Conservation (phyloP, 2,329 filamentous ascomycete species). For the Boeremia exigua region DNA sequence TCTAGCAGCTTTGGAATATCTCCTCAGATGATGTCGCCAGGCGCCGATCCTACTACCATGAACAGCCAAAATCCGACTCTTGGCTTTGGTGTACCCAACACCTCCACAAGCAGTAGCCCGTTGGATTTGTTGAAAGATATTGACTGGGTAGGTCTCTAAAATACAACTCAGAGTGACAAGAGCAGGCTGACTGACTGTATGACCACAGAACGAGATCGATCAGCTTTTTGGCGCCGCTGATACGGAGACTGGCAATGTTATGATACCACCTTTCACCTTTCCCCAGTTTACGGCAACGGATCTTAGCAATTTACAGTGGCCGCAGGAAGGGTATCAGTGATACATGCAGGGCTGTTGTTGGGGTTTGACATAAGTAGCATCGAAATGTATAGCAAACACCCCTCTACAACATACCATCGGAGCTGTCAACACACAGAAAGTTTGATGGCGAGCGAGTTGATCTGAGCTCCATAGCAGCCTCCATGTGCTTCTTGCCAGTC, state of each 20-base stretch:
- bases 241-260: conserved; percentile 32
- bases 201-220: conserved; percentile 54
- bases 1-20: background rate
- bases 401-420: too few relatives aligned
- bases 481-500: too few relatives aligned
- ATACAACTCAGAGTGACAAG: too few relatives aligned
- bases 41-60: conserved; percentile 2
- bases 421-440: too few relatives aligned
- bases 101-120: conserved; percentile 23
- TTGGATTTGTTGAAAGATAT: conserved; percentile 57
- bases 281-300: conserved; percentile 33
- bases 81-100: background rate
- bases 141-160: conserved; percentile 64
- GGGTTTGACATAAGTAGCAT: background rate
- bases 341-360: too few relatives aligned
- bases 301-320: conserved; percentile 31
- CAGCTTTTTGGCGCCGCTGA: conserved; percentile 50
- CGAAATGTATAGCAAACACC: too few relatives aligned
- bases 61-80: background rate
- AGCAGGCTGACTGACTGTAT: conserved; percentile 2
- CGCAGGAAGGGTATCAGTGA: conserved; percentile 7
- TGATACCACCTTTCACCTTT: conserved; percentile 46
- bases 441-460: too few relatives aligned
- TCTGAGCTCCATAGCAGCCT: too few relatives aligned
- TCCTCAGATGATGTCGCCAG: background rate